Conservation (phyloP, 169 alveolate genomes). For the Cryptosporidium muris region DNA sequence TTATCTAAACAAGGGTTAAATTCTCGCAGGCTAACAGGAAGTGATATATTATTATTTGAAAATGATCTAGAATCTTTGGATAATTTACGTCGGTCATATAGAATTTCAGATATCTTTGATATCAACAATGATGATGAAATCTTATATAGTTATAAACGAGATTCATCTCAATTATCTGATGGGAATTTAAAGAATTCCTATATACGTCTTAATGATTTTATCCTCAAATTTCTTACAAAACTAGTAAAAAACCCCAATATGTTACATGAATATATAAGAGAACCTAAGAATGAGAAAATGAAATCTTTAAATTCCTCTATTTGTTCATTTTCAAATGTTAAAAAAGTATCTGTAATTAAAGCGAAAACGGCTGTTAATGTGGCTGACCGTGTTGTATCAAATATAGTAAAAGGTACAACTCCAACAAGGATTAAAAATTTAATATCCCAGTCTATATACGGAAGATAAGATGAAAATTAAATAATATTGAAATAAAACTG, state of each 20-base stretch:
- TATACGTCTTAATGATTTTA: not conserved
- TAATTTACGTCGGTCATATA: constrained; percentile 19
- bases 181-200: too few relatives aligned
- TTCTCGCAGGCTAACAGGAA: not conserved
- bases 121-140: not conserved
- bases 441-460: not conserved
- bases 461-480: not conserved
- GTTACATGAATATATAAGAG: not conserved
- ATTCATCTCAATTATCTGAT: too few relatives aligned
- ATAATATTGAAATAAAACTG: not conserved
- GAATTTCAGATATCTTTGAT: not conserved
- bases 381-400: constrained; percentile 10
- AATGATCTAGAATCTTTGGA: constrained; percentile 47
- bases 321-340: constrained; percentile 13
- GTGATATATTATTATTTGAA: constrained; percentile 8
- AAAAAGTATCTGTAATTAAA: constrained; percentile 17
- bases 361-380: not conserved
- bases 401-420: constrained; percentile 15
- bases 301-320: not conserved
- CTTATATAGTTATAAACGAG: too few relatives aligned
- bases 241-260: constrained; percentile 8
- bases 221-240: constrained; percentile 40
- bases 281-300: not conserved
- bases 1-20: not conserved
- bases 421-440: constrained; percentile 14